A percentile compares a stretch with the other conserved stretches of the same genome.
Conservation (phyloP, 2,329 filamentous ascomycete species). For the Xylaria sp. region DNA sequence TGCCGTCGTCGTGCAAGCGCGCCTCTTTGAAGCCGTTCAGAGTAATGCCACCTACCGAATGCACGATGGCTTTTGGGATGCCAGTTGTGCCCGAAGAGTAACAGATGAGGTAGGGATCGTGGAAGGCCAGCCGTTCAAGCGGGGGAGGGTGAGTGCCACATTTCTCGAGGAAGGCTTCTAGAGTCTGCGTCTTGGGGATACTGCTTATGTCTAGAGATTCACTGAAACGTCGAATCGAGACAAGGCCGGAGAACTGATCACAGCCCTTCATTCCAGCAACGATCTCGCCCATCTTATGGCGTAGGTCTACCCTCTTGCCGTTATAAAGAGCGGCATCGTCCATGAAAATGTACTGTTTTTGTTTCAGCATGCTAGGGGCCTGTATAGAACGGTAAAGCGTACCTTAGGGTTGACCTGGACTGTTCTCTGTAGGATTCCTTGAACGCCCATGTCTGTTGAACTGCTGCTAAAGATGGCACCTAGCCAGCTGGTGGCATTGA, state of each 20-base stretch:
- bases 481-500: constrained; percentile 69
- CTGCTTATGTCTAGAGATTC: constrained; percentile 59
- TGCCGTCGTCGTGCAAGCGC: constrained; percentile 49
- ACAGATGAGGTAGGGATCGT: constrained; percentile 76
- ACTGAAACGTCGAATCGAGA: constrained; percentile 69
- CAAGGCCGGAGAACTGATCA: constrained; percentile 61
- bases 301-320: constrained; percentile 71
- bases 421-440: constrained; percentile 74
- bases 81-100: constrained; percentile 85
- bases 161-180: constrained; percentile 48
- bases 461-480: constrained; percentile 77
- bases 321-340: constrained; percentile 83
- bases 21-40: constrained; percentile 62
- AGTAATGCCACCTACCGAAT: constrained; percentile 68
- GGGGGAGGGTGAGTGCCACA: constrained; percentile 42
- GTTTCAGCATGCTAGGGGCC: constrained; percentile 4
- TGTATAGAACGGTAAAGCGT: constrained; percentile 14
- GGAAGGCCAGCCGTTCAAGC: constrained; percentile 67
- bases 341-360: constrained; percentile 69
- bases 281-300: constrained; percentile 71
- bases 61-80: constrained; percentile 83
- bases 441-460: constrained; percentile 82
- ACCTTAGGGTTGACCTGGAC: constrained; percentile 74
- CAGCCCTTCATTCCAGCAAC: constrained; percentile 64
- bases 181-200: constrained; percentile 52